Evolutionary conservation across 2,329 filamentous ascomycete species (phyloP).

Genomic region (Zopfia rhizophila): DNA sequence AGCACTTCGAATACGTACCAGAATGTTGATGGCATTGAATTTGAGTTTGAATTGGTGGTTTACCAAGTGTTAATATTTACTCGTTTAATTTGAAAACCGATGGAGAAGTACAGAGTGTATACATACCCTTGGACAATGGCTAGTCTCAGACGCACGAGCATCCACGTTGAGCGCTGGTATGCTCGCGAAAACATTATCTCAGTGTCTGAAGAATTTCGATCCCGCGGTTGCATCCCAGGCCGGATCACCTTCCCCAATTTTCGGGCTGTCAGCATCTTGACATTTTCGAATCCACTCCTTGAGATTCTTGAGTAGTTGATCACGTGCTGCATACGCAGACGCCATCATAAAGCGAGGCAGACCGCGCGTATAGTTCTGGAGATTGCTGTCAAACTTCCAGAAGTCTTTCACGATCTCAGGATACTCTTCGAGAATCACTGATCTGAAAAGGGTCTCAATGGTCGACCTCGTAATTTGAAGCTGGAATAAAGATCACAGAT

Average conservation of each 20-base stretch:
- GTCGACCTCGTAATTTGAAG: conserved; percentile 38
- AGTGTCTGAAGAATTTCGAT: conserved; percentile 33
- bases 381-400: conserved; percentile 33
- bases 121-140: conserved; percentile 38
- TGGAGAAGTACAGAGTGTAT: no score
- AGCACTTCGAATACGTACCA: conserved; percentile 39
- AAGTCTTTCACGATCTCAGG: conserved; percentile 39
- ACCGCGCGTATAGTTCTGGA: conserved; percentile 29
- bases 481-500: conserved; percentile 42
- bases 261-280: conserved; percentile 26
- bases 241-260: conserved; percentile 20
- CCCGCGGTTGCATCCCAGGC: conserved; percentile 33
- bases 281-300: conserved; percentile 38
- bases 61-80: conserved; percentile 14
- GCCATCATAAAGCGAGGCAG: conserved; percentile 30
- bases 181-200: conserved; percentile 24
- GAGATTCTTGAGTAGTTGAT: conserved; percentile 32
- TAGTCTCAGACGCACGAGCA: conserved; percentile 32
- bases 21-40: conserved; percentile 29
- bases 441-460: conserved; percentile 36
- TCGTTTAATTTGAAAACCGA: no score
- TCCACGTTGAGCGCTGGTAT: conserved; percentile 18
- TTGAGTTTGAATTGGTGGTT: conserved; percentile 21
- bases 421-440: conserved; percentile 35
- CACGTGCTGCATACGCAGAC: conserved; percentile 26